Evolutionary conservation across 495 filamentous ascomycete species (phyloP), one percentile per base, ranked within the genome.

Genomic region (Penicillium cataractarum): DNA sequence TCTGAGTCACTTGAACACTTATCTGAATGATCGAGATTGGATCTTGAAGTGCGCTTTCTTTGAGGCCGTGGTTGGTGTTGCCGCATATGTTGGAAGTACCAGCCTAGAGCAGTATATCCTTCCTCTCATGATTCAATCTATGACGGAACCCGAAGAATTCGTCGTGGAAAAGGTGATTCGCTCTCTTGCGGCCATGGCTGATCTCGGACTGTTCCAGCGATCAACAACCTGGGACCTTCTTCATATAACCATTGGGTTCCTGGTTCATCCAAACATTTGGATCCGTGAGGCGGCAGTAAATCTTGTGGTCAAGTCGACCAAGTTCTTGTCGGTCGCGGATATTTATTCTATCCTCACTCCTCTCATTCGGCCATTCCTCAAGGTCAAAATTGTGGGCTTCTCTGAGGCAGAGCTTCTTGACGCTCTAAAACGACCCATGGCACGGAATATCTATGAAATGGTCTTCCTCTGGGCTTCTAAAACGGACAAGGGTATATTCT

Each of bases 1-100:
- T 39, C 77, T 98, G 5, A 96, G 92, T 39, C 95, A 99, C 72
- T 78, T 99, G 24, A 99, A 98, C 70, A 99, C 96, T 0, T 99
- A 99, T 66, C 82, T 99, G 8, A 99, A 99, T 66, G 96, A 97
- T 67, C 85, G 87, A 57, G 93, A 98, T 70, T 99, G 96, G 96
- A 91, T 92, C 72, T 78, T 99, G 24, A 97, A 97, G 72, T 97
- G 92, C 69, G 92, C 96, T 21, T 98, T 98, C 71, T 97, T 99
- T 65, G 92, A 96, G 63, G 91, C 93, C 0, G 93, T 98, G 21
- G 90, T 97, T 21, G 93, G 93, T 10, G 95, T 99, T 57, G 91
- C 93, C 15, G 86, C 91, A 0, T 97, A 96, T 63, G 82, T 98
- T 40, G 96, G 96, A 6, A 90, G 89, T 52, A 89, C 85, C 15